Base-by-base conservation (phyloP, 169 alveolate species). In the Cryptosporidium ryanae region DNA sequence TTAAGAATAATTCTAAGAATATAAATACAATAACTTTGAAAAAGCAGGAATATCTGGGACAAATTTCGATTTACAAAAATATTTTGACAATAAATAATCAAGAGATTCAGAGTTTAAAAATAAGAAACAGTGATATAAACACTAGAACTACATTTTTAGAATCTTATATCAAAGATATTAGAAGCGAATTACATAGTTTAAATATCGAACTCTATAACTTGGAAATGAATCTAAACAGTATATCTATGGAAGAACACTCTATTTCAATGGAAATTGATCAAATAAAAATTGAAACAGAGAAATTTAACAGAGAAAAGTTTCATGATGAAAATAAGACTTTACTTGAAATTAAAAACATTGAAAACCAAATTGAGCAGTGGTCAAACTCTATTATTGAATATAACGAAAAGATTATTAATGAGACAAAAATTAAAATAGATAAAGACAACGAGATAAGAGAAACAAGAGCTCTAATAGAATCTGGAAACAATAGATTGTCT, bases 191-290 rank as follows among this genome's bases (percentile, higher is more conserved):
- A n/a, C 5, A 6, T 29, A 21, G 13, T 43, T 10, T 61, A 4
- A 12, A 55, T 15, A 48, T 34, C 18, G 52, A 76, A 59, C 25
- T 46, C 27, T 55, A 59, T n/a, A 32, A 38, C 2, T 76, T 76
- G 15, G 68, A 76, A 34, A 27, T 2, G 38, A 64, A 25, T 49
- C n/a, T 52, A 55, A 44, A 70, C 25, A 54, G 52, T 12, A 48
- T 70, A 49, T 23, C 66, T 21, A 50, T 6, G 59, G 61, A 76
- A 59, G 68, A 59, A 23, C 76, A 76, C 17, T 21, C n/a, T 21
- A 48, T 59, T 59, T 34, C 57, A 32, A 23, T 76, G 38, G 32
- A 76, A 34, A 59, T 59, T 29, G 87, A 34, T 13, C 65, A 61
- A 46, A 13, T 76, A 21, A 55, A 59, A 32, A 55, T 34, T 57